Evolutionary conservation across 257 asterid genomes (phyloP).

Genomic region (Solanum infundibuliforme): DNA sequence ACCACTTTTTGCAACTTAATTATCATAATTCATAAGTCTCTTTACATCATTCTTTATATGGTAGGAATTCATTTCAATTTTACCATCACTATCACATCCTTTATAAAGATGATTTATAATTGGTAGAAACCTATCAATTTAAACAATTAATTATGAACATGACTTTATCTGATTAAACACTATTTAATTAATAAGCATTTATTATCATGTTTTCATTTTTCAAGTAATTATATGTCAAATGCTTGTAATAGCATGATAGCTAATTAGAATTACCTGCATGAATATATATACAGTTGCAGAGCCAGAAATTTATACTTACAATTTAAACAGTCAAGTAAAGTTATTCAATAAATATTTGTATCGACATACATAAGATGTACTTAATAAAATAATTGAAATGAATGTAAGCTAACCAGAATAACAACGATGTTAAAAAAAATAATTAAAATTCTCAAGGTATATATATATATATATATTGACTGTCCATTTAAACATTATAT

Average conservation of each 20-base stretch:
- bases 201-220: too few relatives aligned
- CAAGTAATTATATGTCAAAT: too few relatives aligned
- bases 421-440: neutral
- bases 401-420: neutral
- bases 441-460: neutral
- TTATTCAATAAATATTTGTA: too few relatives aligned
- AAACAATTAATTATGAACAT: neutral
- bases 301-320: neutral
- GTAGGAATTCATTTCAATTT: neutral
- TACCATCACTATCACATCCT: neutral
- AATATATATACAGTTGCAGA: too few relatives aligned
- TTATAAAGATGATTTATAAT: neutral
- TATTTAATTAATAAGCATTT: neutral
- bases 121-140: neutral
- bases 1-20: neutral
- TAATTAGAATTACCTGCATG: too few relatives aligned
- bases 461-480: neutral
- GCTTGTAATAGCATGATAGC: too few relatives aligned
- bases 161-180: neutral
- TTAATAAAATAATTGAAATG: neutral
- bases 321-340: too few relatives aligned
- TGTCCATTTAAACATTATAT: neutral
- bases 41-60: neutral
- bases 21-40: neutral
- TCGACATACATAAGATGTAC: rapidly evolving